Evolutionary conservation across 805 yeast species (phyloP).

Genomic region (Cyberlindnera mississippiensis): DNA sequence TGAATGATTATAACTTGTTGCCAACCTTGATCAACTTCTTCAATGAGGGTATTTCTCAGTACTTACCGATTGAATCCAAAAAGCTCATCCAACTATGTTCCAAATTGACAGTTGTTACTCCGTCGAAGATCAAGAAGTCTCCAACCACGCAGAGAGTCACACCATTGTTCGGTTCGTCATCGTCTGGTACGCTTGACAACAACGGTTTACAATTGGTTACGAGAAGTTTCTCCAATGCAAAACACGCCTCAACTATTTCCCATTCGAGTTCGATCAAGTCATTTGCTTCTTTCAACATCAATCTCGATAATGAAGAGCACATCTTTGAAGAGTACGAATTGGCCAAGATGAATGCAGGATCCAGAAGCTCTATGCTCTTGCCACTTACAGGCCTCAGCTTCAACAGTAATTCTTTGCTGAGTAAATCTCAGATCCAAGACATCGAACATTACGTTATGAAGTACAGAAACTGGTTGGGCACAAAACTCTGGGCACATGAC

Average conservation of each 20-base stretch:
- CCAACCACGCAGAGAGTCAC: constrained; percentile 12
- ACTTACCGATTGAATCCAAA: constrained; percentile 63
- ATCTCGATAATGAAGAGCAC: constrained; percentile 35
- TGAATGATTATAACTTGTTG: constrained; percentile 53
- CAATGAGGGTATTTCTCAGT: constrained; percentile 65
- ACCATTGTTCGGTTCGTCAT: constrained; percentile 6
- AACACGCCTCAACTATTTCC: constrained; percentile 31
- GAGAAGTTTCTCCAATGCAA: constrained; percentile 39
- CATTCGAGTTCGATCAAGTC: constrained; percentile 34
- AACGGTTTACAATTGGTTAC: constrained; percentile 44
- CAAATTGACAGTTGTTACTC: constrained; percentile 50
- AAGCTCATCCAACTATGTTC: constrained; percentile 60
- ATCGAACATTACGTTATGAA: constrained; percentile 46
- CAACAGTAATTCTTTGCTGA: constrained; percentile 22
- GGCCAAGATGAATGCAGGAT: constrained; percentile 38
- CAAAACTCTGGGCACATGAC: constrained; percentile 23
- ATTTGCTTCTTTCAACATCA: constrained; percentile 28
- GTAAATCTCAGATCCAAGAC: constrained; percentile 29
- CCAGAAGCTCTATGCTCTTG: constrained; percentile 38
- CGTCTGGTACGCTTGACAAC: constrained; percentile 14
- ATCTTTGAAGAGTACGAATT: constrained; percentile 58
- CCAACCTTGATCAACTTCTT: constrained; percentile 74
- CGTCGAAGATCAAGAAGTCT: constrained; percentile 37
- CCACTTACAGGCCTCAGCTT: constrained; percentile 26
- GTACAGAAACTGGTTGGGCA: constrained; percentile 46